Evolutionary conservation across 2,329 filamentous ascomycete genomes (phyloP).

Genomic region (Colletotrichum higginsianum): DNA sequence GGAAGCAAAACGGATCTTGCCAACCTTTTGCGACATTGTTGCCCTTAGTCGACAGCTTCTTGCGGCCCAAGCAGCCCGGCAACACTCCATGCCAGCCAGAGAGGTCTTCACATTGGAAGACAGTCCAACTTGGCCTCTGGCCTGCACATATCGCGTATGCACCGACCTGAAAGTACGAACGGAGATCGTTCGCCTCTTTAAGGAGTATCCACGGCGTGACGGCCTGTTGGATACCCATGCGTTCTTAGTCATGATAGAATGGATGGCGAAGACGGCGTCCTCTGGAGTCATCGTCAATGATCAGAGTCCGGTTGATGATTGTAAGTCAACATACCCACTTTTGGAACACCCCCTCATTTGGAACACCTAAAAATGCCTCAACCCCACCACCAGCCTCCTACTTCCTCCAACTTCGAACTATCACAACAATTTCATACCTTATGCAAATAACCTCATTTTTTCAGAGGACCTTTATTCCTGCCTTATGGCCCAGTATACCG

Average conservation of each 20-base stretch:
- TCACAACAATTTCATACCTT: no score
- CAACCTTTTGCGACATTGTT: slow-evolving; percentile 17
- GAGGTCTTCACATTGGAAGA: slow-evolving; percentile 27
- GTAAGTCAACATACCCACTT: no score
- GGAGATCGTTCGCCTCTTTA: slow-evolving; percentile 58
- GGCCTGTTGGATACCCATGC: slow-evolving; percentile 60
- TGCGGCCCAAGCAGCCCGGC: not conserved
- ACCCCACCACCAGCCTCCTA: no score
- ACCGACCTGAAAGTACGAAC: slow-evolving; percentile 54
- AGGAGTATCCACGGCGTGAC: slow-evolving; percentile 59
- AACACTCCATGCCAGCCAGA: not conserved
- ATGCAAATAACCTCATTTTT: no score
- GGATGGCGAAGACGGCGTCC: not conserved
- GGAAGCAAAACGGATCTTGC: not conserved
- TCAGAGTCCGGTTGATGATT: not conserved
- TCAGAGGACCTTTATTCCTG: no score
- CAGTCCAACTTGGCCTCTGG: slow-evolving; percentile 54
- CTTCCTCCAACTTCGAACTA: no score
- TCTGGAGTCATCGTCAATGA: not conserved
- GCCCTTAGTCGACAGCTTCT: slow-evolving; percentile 13
- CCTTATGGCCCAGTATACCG: no score
- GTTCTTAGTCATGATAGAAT: slow-evolving; percentile 47
- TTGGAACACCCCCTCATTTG: no score
- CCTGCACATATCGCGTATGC: slow-evolving; percentile 57
- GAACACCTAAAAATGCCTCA: no score